Evolutionary conservation across 2,329 filamentous ascomycete genomes (phyloP).

Genomic region (Paraphaeosphaeria minitans): DNA sequence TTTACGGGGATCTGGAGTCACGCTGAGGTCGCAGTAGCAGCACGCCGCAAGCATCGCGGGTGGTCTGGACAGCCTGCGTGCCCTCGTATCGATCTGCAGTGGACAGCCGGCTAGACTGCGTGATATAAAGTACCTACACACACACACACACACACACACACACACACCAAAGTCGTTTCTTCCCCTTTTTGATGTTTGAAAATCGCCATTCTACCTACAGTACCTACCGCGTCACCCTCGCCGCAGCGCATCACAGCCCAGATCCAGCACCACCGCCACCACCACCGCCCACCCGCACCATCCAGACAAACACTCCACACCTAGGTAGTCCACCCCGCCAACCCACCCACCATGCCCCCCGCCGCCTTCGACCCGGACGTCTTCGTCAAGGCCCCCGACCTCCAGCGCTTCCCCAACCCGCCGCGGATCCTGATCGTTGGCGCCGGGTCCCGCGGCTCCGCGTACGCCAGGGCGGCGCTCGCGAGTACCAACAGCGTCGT

Average conservation of each 20-base stretch:
- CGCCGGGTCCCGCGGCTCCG: conserved; percentile 45
- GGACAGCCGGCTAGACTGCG: conserved; percentile 11
- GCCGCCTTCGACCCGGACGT: neutral
- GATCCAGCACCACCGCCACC: neutral
- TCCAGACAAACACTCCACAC: no score
- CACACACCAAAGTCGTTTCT: no score
- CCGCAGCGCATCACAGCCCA: no score
- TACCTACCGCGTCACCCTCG: no score
- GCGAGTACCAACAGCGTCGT: conserved; percentile 61
- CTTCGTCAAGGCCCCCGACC: conserved; percentile 25
- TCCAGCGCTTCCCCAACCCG: conserved; percentile 27
- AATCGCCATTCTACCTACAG: no score
- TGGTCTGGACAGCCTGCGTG: neutral
- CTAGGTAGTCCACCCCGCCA: neutral
- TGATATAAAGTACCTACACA: neutral
- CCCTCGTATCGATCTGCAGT: neutral
- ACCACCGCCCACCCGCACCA: neutral
- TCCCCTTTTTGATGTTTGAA: no score
- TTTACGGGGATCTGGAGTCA: conserved; percentile 20
- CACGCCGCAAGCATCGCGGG: neutral
- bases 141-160: no score
- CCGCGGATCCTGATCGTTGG: conserved; percentile 47
- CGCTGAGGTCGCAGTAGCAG: conserved; percentile 14
- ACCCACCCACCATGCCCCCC: neutral
- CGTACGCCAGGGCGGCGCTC: conserved; percentile 38